A percentile compares a stretch with the other conserved stretches of the same genome.
These are phyloP conservation scores for Ustilago trichophora DNA, from an alignment of 1,284 basidiomycete genomes.

Conservation along the genomic window DNA sequence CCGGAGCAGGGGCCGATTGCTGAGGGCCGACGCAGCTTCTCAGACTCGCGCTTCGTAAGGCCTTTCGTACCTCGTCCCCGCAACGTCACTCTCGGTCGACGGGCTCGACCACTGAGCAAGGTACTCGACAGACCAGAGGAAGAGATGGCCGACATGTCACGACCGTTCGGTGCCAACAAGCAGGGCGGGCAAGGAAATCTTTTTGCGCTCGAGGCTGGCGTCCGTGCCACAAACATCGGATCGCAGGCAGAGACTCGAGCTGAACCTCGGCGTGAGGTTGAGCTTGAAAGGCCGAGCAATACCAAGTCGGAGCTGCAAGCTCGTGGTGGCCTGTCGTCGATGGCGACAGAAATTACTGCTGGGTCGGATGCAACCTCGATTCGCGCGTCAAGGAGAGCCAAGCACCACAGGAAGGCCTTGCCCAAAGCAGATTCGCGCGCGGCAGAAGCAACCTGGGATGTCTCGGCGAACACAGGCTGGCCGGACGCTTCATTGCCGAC, in stretches of 20 bases:
- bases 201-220: neutral
- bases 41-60: conserved; percentile 39
- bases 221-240: neutral
- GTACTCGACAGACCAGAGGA: conserved; percentile 28
- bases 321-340: too few relatives aligned
- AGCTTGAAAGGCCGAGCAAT: too few relatives aligned
- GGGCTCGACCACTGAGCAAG: conserved; percentile 29
- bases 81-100: conserved; percentile 2
- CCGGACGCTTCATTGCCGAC: conserved; percentile 7
- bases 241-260: too few relatives aligned
- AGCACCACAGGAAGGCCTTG: neutral
- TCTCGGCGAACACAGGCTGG: neutral
- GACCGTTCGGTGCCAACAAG: too few relatives aligned
- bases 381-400: neutral
- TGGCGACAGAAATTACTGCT: too few relatives aligned
- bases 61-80: conserved; percentile 31
- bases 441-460: neutral
- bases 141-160: conserved; percentile 4
- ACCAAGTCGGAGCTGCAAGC: too few relatives aligned
- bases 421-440: neutral
- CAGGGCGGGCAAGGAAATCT: neutral
- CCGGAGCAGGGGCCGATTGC: conserved; percentile 3
- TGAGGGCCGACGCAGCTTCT: conserved; percentile 31
- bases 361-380: too few relatives aligned
- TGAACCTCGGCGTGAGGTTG: too few relatives aligned